Percentiles rank a stretch among this genome's conserved stretches.
These are phyloP conservation scores for Clonostachys sp. DNA, from an alignment of 2,329 filamentous ascomycete genomes.

Conservation along the genomic window DNA sequence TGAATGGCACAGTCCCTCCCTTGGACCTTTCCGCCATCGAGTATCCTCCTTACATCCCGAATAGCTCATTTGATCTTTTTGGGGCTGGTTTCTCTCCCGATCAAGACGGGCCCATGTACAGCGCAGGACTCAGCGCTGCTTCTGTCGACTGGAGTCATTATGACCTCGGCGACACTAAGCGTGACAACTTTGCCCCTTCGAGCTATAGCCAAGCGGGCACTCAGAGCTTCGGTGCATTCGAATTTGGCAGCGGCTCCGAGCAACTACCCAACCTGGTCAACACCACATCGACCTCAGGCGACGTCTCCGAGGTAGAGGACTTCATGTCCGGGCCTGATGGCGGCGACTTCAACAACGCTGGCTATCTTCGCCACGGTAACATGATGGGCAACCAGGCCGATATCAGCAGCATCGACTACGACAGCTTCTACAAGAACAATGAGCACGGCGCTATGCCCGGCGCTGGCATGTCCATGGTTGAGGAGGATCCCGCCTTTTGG, in stretches of 20 bases:
- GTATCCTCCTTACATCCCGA: constrained; percentile 38
- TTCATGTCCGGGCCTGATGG: constrained; percentile 42
- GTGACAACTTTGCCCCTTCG: constrained; percentile 42
- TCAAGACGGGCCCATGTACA: constrained; percentile 55
- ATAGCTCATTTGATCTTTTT: constrained; percentile 43
- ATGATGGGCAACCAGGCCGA: constrained; percentile 37
- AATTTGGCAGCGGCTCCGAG: constrained; percentile 47
- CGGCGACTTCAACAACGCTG: constrained; percentile 41
- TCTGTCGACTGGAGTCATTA: constrained; percentile 42
- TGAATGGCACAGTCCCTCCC: constrained; percentile 48
- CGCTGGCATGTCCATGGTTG: constrained; percentile 41
- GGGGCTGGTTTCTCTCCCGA: constrained; percentile 40
- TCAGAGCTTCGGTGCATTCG: constrained; percentile 44
- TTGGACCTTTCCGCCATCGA: constrained; percentile 55
- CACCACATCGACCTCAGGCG: constrained; percentile 58
- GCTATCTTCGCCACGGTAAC: constrained; percentile 37
- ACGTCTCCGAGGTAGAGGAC: constrained; percentile 64
- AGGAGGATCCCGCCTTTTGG: constrained; percentile 47
- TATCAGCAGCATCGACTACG: constrained; percentile 46
- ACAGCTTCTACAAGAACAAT: constrained; percentile 48
- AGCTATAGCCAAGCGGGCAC: constrained; percentile 49
- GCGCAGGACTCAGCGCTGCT: constrained; percentile 53
- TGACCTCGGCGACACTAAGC: constrained; percentile 37
- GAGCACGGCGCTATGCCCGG: constrained; percentile 33
- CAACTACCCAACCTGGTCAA: constrained; percentile 50